Conservation (phyloP, 1,284 basidiomycete genomes). For the Naganishia sp. region DNA sequence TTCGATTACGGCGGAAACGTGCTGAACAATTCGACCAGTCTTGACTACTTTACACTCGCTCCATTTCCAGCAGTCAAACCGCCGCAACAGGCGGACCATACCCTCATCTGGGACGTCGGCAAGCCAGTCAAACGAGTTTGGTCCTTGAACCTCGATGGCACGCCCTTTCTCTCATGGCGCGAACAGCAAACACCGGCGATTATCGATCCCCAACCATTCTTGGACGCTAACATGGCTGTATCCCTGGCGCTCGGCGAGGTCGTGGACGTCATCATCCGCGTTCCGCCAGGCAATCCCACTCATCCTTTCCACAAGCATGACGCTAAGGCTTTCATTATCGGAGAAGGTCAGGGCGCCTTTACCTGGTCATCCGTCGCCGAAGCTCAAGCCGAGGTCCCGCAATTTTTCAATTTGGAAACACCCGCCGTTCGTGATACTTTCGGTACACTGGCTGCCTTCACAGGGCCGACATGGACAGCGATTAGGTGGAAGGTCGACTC, state of each 20-base stretch:
- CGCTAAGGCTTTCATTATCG: slow-evolving; percentile 27
- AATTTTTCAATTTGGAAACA: slow-evolving; percentile 29
- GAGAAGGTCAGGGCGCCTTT: slow-evolving; percentile 23
- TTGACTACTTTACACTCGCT: slow-evolving; percentile 17
- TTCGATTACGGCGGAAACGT: slow-evolving; percentile 23
- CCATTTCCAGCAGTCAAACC: slow-evolving; percentile 28
- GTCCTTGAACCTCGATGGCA: slow-evolving; percentile 26
- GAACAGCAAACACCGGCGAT: slow-evolving; percentile 29
- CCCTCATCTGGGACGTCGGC: slow-evolving; percentile 27
- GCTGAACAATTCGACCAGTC: slow-evolving; percentile 10
- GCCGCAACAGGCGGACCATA: slow-evolving; percentile 10
- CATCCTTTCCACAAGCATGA: slow-evolving; percentile 33
- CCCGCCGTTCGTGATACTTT: slow-evolving; percentile 26
- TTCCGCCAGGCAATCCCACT: slow-evolving; percentile 27
- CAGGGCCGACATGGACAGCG: slow-evolving; percentile 25
- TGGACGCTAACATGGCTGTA: slow-evolving; percentile 28
- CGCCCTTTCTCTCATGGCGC: slow-evolving; percentile 29
- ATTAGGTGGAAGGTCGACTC: slow-evolving; percentile 25
- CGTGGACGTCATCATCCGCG: slow-evolving; percentile 28
- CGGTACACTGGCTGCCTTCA: slow-evolving; percentile 23
- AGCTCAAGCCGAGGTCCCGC: slow-evolving; percentile 19
- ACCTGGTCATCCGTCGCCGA: slow-evolving; percentile 29
- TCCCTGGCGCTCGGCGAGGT: slow-evolving; percentile 20
- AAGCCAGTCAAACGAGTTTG: slow-evolving; percentile 26
- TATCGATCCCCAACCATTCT: slow-evolving; percentile 22